phyloP scores from a whole-genome alignment of 1,284 basidiomycete genomes.

The Cutaneotrichosporon sp. region DNA sequence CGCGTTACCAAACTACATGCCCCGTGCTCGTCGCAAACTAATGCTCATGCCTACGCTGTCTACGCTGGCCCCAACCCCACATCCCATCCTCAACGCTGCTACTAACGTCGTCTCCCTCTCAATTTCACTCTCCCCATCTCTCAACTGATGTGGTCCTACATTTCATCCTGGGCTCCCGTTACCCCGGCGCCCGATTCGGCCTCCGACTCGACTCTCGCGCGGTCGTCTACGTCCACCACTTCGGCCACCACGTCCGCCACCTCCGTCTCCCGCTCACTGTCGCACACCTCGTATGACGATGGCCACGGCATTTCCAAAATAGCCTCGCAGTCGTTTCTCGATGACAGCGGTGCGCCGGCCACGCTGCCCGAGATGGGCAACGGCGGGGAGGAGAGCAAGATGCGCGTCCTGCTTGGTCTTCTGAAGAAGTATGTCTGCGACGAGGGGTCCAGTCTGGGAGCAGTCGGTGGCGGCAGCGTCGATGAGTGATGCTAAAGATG shows the following conservation, averaged over 20 bases:
- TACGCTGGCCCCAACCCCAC: not conserved
- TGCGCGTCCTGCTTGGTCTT: constrained; percentile 82
- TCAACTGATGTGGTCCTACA: not conserved
- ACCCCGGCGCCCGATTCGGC: not conserved
- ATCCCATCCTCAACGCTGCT: not conserved
- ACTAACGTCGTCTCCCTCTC: not conserved
- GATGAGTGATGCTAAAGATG: too few relatives aligned
- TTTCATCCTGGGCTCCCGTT: not conserved
- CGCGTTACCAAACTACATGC: too few relatives aligned
- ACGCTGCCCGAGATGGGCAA: constrained; percentile 70
- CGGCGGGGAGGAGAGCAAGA: constrained; percentile 75
- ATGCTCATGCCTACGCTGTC: too few relatives aligned
- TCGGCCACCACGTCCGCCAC: not conserved
- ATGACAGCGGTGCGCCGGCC: constrained; percentile 50
- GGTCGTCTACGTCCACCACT: not conserved
- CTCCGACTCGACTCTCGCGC: not conserved
- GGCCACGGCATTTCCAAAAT: not conserved
- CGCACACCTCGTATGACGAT: not conserved
- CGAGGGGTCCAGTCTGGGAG: too few relatives aligned
- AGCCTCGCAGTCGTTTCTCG: constrained; percentile 36
- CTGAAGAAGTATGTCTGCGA: constrained; percentile 82
- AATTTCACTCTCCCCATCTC: not conserved
- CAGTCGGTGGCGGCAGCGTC: too few relatives aligned
- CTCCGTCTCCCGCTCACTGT: not conserved
- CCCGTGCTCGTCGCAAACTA: too few relatives aligned